These are phyloP conservation scores for Oryza meridionalis DNA, from an alignment of 176 grass and related monocot species.

Conservation along the genomic window DNA sequence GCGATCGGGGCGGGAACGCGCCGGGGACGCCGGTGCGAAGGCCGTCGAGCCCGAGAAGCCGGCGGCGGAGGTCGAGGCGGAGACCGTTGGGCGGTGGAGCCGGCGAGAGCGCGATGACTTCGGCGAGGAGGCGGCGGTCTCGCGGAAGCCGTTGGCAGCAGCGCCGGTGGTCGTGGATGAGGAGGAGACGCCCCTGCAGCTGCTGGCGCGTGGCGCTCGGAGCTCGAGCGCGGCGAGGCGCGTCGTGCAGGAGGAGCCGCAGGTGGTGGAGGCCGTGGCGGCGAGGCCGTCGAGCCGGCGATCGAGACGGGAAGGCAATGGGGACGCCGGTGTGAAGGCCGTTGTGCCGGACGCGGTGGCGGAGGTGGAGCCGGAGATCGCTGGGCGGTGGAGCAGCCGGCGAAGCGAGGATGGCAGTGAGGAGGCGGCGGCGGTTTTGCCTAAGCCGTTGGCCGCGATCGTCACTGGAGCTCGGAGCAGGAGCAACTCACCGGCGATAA, in stretches of 20 bases:
- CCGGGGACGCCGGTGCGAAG: not conserved
- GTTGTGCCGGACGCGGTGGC: not conserved
- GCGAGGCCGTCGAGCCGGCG: slow-evolving; percentile 46
- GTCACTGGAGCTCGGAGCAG: slow-evolving; percentile 37
- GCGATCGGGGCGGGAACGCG: not conserved
- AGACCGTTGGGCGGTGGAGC: slow-evolving; percentile 31
- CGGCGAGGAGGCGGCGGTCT: slow-evolving; percentile 6
- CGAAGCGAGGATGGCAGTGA: slow-evolving; percentile 44
- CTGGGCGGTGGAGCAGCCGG: slow-evolving; percentile 31
- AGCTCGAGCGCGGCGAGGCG: slow-evolving; percentile 43
- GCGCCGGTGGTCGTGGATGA: not conserved
- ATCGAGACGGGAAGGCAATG: slow-evolving; percentile 35
- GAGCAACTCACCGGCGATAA: slow-evolving; percentile 60
- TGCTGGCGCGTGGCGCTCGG: slow-evolving; percentile 22
- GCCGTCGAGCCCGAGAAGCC: not conserved
- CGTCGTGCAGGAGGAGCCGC: not conserved
- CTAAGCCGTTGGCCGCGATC: slow-evolving; percentile 15
- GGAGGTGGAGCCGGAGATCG: slow-evolving; percentile 20
- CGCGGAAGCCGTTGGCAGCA: not conserved
- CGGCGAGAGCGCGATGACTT: slow-evolving; percentile 44
- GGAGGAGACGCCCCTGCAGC: slow-evolving; percentile 20
- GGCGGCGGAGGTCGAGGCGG: not conserved
- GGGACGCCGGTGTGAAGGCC: not conserved
- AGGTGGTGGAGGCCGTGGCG: not conserved
- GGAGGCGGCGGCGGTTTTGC: not conserved